Evolutionary conservation across 2,329 filamentous ascomycete species (phyloP).

Genomic region (Neurospora sp.): DNA sequence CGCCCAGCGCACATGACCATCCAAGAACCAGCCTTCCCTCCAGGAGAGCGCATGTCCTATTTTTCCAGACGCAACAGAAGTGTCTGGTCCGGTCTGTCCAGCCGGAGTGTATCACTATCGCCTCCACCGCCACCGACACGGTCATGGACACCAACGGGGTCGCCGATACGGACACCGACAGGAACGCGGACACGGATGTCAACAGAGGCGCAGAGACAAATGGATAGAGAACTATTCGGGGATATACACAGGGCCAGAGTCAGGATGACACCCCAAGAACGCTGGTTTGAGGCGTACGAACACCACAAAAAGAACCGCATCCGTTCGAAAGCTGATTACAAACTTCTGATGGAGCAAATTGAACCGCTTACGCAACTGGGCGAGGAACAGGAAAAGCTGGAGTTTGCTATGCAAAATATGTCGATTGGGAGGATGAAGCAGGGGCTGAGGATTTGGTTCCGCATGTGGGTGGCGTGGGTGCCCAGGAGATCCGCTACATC

Average conservation of each 20-base stretch:
- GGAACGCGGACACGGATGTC: background rate
- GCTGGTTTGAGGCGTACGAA: background rate
- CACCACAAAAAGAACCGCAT: background rate
- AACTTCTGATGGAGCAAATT: background rate
- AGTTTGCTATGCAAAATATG: background rate
- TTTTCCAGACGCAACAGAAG: background rate
- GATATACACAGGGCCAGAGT: too few species aligned
- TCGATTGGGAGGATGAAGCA: background rate
- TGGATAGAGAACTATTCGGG: background rate
- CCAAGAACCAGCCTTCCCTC: background rate
- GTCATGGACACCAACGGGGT: background rate
- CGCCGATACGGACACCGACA: background rate
- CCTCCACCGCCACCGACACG: background rate
- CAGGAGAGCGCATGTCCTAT: background rate
- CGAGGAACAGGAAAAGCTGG: background rate
- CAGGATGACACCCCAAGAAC: background rate
- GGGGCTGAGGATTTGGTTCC: background rate
- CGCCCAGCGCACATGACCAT: background rate
- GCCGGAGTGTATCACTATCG: background rate
- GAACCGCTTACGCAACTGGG: background rate
- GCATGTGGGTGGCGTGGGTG: background rate
- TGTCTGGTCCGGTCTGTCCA: background rate
- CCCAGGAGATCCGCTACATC: background rate
- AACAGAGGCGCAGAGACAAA: too few species aligned
- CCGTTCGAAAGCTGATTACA: background rate